A percentile compares a stretch with the other conserved stretches of the same genome.
These are phyloP conservation scores for Orbilia javanica DNA, from an alignment of 2,329 filamentous ascomycete genomes.

Conservation along the genomic window DNA sequence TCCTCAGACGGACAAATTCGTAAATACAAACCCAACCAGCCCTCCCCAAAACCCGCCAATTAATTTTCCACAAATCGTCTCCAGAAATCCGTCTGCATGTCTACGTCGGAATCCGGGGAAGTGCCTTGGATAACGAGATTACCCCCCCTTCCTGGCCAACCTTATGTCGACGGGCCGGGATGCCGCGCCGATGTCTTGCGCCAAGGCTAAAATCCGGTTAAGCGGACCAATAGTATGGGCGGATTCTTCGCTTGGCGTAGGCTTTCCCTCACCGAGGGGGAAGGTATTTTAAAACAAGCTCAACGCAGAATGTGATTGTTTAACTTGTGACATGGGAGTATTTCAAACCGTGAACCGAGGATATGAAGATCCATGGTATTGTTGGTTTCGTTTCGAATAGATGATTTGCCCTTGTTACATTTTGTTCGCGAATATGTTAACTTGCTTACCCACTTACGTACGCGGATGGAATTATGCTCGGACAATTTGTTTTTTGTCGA, in stretches of 20 bases:
- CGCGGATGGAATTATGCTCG: not conserved
- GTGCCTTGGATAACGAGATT: slow-evolving; percentile 4
- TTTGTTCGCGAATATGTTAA: too few relatives aligned
- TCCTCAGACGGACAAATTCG: slow-evolving; percentile 50
- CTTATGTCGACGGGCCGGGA: slow-evolving; percentile 19
- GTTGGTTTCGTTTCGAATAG: not conserved
- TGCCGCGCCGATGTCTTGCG: slow-evolving; percentile 47
- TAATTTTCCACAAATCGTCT: slow-evolving; percentile 58
- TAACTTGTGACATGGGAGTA: not conserved
- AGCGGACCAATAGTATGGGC: slow-evolving; percentile 17
- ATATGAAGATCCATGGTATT: slow-evolving; percentile 10
- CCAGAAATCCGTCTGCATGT: slow-evolving; percentile 3
- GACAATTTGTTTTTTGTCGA: slow-evolving; percentile 10
- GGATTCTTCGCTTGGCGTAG: slow-evolving; percentile 21
- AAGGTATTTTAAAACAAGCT: slow-evolving; percentile 31
- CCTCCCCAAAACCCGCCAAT: not conserved
- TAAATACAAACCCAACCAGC: not conserved
- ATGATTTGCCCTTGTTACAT: not conserved
- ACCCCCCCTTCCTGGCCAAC: not conserved
- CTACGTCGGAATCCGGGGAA: not conserved
- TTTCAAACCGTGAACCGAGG: not conserved
- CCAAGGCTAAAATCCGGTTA: slow-evolving; percentile 22
- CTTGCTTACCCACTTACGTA: not conserved
- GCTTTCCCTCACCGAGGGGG: slow-evolving; percentile 10
- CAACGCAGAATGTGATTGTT: slow-evolving; percentile 21